Base-by-base conservation (phyloP, 2,329 filamentous ascomycete genomes). In the Macrophomina pseudophaseolina region DNA sequence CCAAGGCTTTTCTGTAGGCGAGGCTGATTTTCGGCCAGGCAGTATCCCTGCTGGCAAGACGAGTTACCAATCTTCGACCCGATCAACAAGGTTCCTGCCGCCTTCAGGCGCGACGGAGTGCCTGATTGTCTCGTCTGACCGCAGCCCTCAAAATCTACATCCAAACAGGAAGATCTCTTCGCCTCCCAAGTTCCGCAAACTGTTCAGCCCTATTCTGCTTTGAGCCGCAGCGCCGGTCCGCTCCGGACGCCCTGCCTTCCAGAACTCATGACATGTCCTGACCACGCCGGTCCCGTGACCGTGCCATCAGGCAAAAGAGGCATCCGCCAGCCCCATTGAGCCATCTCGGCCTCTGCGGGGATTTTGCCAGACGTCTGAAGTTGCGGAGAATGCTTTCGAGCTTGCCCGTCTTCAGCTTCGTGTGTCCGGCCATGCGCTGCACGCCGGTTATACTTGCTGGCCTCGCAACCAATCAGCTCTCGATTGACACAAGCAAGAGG, bases 321-420 rank as follows among this genome's bases (percentile, higher is more conserved):
- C 58, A 62, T 30, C 42, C 58, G 38, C 58, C 44, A 14, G 7
- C 58, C 44, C 16, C 30, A 49, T 35, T 11, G 58, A 62, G 44
- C 32, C 40, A 33, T 12, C 56, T 60, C 56, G 40, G 56, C 40
- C 16, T 32, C 30, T 18, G 58, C 58, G 58, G 58, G 44, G 32
- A 49, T 49, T 48, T 49, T 62, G 9, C 7, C 28, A 46, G 58
- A 62, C 58, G 58, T 62, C 44, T 38, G 58, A 62, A 62, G 58
- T 62, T 62, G 4, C 32, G 30, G 58, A 49, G 44, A 62, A 23
- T n/a, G 35, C 38, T 42, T 18, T 49, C 58, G 46, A 35, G 42
- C 42, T 51, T 49, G 58, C 16, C 58, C 58, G 18, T 51, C 40
- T 49, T 49, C 58, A 32, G 58, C 28, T 11, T n/a, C 44, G 32